Base-by-base conservation (phyloP, 2,329 filamentous ascomycete genomes). In the Penicillium freii region DNA sequence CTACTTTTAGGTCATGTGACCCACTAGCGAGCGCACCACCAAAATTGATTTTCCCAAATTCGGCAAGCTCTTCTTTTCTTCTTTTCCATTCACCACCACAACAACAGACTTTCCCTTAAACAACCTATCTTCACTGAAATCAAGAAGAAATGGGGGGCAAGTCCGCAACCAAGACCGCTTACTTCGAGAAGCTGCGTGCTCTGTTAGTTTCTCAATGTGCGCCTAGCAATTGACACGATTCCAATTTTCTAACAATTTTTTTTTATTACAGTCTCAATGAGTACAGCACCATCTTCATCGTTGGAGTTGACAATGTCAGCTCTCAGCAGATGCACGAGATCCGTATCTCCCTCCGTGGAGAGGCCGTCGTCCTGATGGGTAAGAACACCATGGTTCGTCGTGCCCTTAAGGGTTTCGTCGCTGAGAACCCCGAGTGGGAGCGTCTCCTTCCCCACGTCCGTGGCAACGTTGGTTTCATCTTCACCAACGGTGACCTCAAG, bases 281-380 rank as follows among this genome's bases (percentile, higher is more conserved):
- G 80, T 97, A 95, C 89, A 87, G 87, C 80, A 93, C 90, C 76
- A 90, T 97, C 84, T 97, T 99, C 91, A 92, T 99, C 80, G 92
- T 96, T 80, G 87, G 78, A 77, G 89, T 93, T 77, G 91, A 97
- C 91, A 99, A 97, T 99, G 94, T 99, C 87, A 91, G 89, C 81
- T 99, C 94, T 72, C 94, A 99, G 88, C 95, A 99, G 88, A 99
- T 99, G 95, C 94, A 99, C 91, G 94, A 99, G 87, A 97, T 99
- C 81, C 90, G 94, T 80, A 82, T 88, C 75, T 82, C 91, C 74
- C 90, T 99, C 79, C 92, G 94, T 79, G 89, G 88, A 64, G 82
- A 96, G 81, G 92, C 87, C 81, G 90, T 97, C 72, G 92, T 99
- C 73, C 85, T 99, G 82, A 97, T 97, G 94, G 94, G 93, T 79